Evolutionary conservation across 1,284 basidiomycete species (phyloP).

Genomic region (Exsudoporus floridanus): DNA sequence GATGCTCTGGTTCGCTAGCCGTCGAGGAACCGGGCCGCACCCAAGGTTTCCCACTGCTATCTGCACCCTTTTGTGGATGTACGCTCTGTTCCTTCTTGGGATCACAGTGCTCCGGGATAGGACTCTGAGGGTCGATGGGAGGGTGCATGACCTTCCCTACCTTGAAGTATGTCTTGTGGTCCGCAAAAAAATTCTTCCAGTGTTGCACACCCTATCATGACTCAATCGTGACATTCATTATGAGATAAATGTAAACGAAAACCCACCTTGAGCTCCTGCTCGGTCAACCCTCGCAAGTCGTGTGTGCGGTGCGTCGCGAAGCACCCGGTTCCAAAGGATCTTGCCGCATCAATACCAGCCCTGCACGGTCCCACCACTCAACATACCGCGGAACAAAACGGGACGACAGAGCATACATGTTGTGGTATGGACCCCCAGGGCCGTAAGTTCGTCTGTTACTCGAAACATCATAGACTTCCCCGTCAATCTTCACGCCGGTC

Average conservation of each 20-base stretch:
- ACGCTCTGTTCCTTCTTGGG: conserved; percentile 48
- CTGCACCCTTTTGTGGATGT: conserved; percentile 12
- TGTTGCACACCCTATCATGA: conserved; percentile 63
- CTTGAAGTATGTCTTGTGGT: conserved; percentile 75
- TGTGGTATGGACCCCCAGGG: conserved; percentile 82
- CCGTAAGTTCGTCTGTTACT: conserved; percentile 80
- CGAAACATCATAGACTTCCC: conserved; percentile 91
- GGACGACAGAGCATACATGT: conserved; percentile 59
- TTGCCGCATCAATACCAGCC: conserved; percentile 83
- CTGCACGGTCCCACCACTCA: conserved; percentile 42
- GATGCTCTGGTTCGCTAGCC: conserved; percentile 27
- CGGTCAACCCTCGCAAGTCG: conserved; percentile 79
- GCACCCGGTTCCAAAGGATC: conserved; percentile 91
- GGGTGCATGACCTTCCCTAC: conserved; percentile 74
- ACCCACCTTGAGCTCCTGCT: conserved; percentile 66
- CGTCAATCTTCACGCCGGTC: conserved; percentile 65
- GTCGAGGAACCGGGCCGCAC: conserved; percentile 11
- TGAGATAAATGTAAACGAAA: not conserved
- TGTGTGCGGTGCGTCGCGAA: conserved; percentile 88
- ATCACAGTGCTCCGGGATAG: conserved; percentile 79
- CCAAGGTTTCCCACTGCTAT: conserved; percentile 8
- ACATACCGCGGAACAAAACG: conserved; percentile 18
- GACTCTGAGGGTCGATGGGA: conserved; percentile 76
- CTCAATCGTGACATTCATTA: not conserved
- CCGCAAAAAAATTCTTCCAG: conserved; percentile 87